A percentile compares a stretch with the other conserved stretches of the same genome.
These are phyloP conservation scores for Jasminum sambac DNA, from an alignment of 257 asterid genomes.

Conservation along the genomic window DNA sequence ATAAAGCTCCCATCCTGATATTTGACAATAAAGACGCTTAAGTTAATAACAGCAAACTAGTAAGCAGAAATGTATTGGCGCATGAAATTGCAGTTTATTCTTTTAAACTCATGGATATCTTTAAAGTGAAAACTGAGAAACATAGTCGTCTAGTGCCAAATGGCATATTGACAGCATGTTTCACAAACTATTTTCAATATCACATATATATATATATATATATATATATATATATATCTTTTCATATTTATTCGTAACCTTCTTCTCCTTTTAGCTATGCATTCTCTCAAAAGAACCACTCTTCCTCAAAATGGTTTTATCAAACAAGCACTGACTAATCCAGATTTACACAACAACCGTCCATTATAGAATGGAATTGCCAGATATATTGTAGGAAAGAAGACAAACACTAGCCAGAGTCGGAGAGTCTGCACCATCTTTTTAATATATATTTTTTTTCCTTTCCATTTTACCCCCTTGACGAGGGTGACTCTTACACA, in stretches of 20 bases:
- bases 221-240: no score
- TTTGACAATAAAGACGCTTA: constrained; percentile 25
- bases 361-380: neutral
- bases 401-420: neutral
- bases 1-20: constrained; percentile 56
- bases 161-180: neutral
- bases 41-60: constrained; percentile 16
- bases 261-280: no score
- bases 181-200: no score
- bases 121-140: neutral
- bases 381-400: neutral
- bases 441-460: neutral
- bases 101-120: neutral
- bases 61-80: neutral
- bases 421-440: neutral
- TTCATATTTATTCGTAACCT: no score
- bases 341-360: neutral
- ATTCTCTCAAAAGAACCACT: no score
- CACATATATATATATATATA: no score
- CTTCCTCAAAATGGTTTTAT: no score
- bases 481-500: neutral
- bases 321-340: no score
- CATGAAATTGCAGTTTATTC: neutral
- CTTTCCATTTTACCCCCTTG: neutral
- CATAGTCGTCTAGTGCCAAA: neutral